A percentile compares a stretch with the other conserved stretches of the same genome.
Evolutionary conservation across 2,329 filamentous ascomycete species (phyloP).

Genomic region (Sordariomycetes sp.): DNA sequence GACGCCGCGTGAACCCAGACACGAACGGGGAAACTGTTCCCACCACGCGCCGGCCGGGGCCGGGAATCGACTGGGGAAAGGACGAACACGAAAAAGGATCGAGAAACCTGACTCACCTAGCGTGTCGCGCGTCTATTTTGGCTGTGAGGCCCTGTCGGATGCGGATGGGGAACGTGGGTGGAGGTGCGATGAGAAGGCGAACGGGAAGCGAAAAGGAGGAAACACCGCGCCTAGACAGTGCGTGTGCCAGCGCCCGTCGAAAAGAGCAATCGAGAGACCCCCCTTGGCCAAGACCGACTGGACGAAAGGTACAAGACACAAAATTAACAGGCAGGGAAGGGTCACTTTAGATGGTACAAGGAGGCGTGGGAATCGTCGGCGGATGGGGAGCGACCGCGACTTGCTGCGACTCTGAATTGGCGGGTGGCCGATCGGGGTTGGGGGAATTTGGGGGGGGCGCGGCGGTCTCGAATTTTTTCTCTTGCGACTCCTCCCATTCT

Average conservation of each 20-base stretch:
- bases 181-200: constrained; percentile 1
- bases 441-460: constrained; percentile 1
- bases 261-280: background rate
- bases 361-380: constrained; percentile 1
- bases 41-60: background rate
- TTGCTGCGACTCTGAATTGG: constrained; percentile 6
- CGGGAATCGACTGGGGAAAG: background rate
- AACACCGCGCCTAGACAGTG: constrained; percentile 2
- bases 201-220: constrained; percentile 1
- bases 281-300: background rate
- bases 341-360: constrained; percentile 3
- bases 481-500: background rate
- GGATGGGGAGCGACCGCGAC: constrained; percentile 4
- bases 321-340: background rate
- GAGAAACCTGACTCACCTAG: constrained; percentile 1
- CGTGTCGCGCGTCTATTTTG: constrained; percentile 5
- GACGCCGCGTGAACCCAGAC: background rate
- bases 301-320: background rate
- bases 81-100: background rate
- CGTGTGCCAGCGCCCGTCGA: background rate
- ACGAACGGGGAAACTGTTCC: background rate
- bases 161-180: background rate
- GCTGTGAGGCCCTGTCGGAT: constrained; percentile 2
- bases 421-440: constrained; percentile 5
- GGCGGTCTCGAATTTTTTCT: constrained; percentile 5